Evolutionary conservation across 75 land plant genomes (phyloP).

Genomic region (Gnetum montanum): DNA sequence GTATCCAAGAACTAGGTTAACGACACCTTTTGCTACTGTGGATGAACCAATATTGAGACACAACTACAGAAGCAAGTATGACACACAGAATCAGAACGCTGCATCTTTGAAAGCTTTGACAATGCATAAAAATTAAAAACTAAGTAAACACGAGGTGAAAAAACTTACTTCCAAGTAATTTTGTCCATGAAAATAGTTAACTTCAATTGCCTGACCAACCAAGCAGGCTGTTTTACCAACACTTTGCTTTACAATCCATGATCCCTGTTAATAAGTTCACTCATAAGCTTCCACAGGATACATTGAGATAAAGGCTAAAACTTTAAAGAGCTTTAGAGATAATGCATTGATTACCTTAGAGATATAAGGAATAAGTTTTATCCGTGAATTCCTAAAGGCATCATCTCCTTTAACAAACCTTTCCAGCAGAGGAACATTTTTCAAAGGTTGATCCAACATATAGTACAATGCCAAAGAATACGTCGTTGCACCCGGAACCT

Average conservation of each 20-base stretch:
- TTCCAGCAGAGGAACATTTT: conserved; percentile 49
- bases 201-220: conserved; percentile 75
- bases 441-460: conserved; percentile 62
- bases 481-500: conserved; percentile 81
- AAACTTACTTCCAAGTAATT: conserved; percentile 78
- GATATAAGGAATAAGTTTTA: conserved; percentile 92
- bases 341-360: conserved; percentile 71
- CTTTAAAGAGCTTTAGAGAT: too few species aligned
- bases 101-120: not conserved
- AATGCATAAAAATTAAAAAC: too few species aligned
- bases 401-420: conserved; percentile 82
- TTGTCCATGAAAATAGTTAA: conserved; percentile 54
- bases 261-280: conserved; percentile 72
- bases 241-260: conserved; percentile 98
- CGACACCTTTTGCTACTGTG: conserved; percentile 83
- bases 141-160: too few species aligned
- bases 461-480: conserved; percentile 77
- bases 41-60: conserved; percentile 86
- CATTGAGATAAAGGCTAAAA: too few species aligned
- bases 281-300: too few species aligned
- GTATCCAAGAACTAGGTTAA: conserved; percentile 80
- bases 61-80: conserved; percentile 25
- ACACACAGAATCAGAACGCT: not conserved
- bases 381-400: conserved; percentile 75
- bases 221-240: conserved; percentile 95